Conservation (phyloP, 2,329 filamentous ascomycete genomes). For the Curvularia spicifera region DNA sequence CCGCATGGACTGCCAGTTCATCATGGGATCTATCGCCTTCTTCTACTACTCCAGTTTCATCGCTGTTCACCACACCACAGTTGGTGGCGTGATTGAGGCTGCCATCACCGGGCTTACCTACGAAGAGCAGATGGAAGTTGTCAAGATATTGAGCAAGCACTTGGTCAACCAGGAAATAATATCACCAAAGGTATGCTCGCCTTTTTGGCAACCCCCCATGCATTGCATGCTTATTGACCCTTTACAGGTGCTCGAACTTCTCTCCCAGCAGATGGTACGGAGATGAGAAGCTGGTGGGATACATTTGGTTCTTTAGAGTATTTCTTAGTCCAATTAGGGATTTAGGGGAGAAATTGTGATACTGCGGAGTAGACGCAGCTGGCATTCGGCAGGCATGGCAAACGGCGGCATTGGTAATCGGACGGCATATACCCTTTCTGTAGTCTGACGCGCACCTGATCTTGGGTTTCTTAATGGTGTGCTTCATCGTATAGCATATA, state of each 20-base stretch:
- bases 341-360: not conserved
- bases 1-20: slow-evolving; percentile 99
- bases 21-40: slow-evolving; percentile 98
- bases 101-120: slow-evolving; percentile 86
- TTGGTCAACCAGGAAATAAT: slow-evolving; percentile 68
- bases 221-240: slow-evolving; percentile 9
- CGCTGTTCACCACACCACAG: slow-evolving; percentile 81
- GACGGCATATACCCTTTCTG: slow-evolving; percentile 19
- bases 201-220: too few species aligned
- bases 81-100: slow-evolving; percentile 86
- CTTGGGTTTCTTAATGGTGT: slow-evolving; percentile 1
- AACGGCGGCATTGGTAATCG: slow-evolving; percentile 12
- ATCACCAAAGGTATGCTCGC: slow-evolving; percentile 57
- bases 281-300: slow-evolving; percentile 19
- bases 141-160: slow-evolving; percentile 67
- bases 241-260: slow-evolving; percentile 34
- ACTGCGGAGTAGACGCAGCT: slow-evolving; percentile 4
- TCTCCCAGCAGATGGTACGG: slow-evolving; percentile 30
- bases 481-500: slow-evolving; percentile 4
- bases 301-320: not conserved
- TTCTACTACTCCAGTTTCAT: slow-evolving; percentile 99
- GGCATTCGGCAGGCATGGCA: slow-evolving; percentile 8
- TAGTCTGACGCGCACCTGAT: slow-evolving; percentile 1
- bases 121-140: slow-evolving; percentile 87
- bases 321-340: slow-evolving; percentile 2